phyloP scores from a whole-genome alignment of 495 filamentous ascomycete species.

The Xylaria curta region DNA sequence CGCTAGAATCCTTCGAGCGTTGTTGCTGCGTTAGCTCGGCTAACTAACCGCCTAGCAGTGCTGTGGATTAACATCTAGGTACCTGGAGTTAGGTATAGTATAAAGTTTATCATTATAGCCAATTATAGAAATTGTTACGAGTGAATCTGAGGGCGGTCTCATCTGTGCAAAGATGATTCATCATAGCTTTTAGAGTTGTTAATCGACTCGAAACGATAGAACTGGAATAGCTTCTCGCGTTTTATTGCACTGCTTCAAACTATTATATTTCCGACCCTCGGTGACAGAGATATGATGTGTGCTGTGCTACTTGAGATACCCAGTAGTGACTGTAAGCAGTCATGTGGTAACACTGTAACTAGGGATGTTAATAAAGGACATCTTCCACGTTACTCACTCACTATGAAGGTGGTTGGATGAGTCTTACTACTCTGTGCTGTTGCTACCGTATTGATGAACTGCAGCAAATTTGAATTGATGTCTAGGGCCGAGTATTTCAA shows the following conservation, averaged over 20 bases:
- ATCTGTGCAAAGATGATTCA: no score
- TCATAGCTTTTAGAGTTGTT: no score
- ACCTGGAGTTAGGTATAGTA: background rate
- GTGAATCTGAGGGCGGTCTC: no score
- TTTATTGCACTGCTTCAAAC: no score
- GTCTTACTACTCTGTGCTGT: background rate
- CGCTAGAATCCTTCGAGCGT: background rate
- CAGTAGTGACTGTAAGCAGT: no score
- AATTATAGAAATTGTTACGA: conserved; percentile 4
- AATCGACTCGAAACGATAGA: no score
- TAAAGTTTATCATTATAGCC: background rate
- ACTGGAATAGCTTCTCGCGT: no score
- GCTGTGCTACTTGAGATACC: background rate
- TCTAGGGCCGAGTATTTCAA: background rate
- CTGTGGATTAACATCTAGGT: background rate
- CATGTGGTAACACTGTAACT: background rate
- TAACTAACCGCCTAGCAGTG: background rate
- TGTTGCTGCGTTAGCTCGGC: background rate
- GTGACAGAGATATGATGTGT: no score
- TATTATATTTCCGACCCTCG: no score
- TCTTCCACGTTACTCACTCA: background rate
- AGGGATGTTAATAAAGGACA: background rate
- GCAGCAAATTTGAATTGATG: background rate
- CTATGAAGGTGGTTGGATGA: background rate
- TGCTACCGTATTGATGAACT: background rate